Evolutionary conservation across 208 protist species (phyloP).

Genomic region (Acanthamoeba healyi): DNA sequence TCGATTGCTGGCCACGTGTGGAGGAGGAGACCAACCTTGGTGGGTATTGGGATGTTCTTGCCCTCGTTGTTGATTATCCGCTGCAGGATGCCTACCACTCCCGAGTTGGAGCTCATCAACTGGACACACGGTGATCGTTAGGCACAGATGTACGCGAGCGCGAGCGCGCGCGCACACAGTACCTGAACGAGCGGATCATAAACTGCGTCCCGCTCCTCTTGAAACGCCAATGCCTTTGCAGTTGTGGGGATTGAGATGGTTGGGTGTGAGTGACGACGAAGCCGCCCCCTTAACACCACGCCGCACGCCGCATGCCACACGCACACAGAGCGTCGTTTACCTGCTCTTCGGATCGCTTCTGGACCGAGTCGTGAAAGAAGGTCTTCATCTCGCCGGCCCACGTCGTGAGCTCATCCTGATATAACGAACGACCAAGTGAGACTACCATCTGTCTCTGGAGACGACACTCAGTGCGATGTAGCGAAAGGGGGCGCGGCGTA

Average conservation of each 20-base stretch:
- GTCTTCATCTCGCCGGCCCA: not conserved
- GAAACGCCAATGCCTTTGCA: not conserved
- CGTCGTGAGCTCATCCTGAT: not conserved
- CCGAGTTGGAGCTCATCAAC: not conserved
- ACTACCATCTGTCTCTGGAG: not conserved
- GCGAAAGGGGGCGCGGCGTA: not conserved
- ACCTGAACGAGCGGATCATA: slow-evolving; percentile 21
- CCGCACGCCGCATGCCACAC: too few relatives aligned
- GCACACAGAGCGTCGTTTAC: not conserved
- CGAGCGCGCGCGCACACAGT: too few relatives aligned
- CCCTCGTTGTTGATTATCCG: slow-evolving; percentile 4
- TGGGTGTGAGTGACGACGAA: too few relatives aligned
- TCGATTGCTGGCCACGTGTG: not conserved
- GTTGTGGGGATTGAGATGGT: too few relatives aligned
- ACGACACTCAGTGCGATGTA: too few relatives aligned
- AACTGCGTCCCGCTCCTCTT: not conserved
- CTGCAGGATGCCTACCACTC: slow-evolving; percentile 29
- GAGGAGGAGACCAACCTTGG: not conserved
- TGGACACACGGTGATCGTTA: not conserved
- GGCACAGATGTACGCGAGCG: not conserved
- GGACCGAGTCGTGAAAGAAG: slow-evolving; percentile 22
- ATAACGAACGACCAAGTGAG: not conserved
- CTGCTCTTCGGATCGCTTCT: slow-evolving; percentile 41
- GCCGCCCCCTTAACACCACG: too few relatives aligned
- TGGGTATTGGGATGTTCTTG: slow-evolving; percentile 5